Percentiles rank a stretch among this genome's conserved stretches.
Evolutionary conservation across 1,284 basidiomycete genomes (phyloP).

Genomic region (Stereum hirsutum): DNA sequence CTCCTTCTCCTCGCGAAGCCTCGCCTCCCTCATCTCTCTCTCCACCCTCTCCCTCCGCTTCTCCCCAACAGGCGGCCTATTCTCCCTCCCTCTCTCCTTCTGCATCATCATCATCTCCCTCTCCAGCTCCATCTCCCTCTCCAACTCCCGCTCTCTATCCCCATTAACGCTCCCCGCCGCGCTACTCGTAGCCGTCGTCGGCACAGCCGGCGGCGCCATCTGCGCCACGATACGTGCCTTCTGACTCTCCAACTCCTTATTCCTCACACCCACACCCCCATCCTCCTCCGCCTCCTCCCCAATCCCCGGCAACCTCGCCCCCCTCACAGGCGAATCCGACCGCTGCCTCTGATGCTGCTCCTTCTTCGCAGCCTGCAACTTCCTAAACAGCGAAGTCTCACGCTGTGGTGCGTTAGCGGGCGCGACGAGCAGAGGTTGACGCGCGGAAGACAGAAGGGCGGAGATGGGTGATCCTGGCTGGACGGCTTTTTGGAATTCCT

Average conservation of each 20-base stretch:
- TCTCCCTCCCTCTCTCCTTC: slow-evolving; percentile 36
- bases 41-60: slow-evolving; percentile 19
- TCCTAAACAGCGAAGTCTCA: slow-evolving; percentile 50
- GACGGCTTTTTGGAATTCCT: slow-evolving; percentile 92
- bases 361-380: slow-evolving; percentile 38
- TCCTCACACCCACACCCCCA: slow-evolving; percentile 33
- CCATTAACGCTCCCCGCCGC: no score
- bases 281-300: slow-evolving; percentile 40
- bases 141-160: no score
- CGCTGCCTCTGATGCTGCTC: no score
- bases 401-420: slow-evolving; percentile 20
- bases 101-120: slow-evolving; percentile 13
- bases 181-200: no score
- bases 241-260: slow-evolving; percentile 75
- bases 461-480: slow-evolving; percentile 94
- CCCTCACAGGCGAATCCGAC: slow-evolving; percentile 28
- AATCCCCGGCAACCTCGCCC: slow-evolving; percentile 30
- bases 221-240: slow-evolving; percentile 86
- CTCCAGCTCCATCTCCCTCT: no score
- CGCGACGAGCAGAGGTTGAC: slow-evolving; percentile 80
- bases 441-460: slow-evolving; percentile 81
- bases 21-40: slow-evolving; percentile 17
- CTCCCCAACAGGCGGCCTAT: slow-evolving; percentile 27
- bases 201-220: no score
- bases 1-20: slow-evolving; percentile 13